phyloP scores from a whole-genome alignment of 2,329 filamentous ascomycete species.

The Dryadomyces quercus-mongolicae region DNA sequence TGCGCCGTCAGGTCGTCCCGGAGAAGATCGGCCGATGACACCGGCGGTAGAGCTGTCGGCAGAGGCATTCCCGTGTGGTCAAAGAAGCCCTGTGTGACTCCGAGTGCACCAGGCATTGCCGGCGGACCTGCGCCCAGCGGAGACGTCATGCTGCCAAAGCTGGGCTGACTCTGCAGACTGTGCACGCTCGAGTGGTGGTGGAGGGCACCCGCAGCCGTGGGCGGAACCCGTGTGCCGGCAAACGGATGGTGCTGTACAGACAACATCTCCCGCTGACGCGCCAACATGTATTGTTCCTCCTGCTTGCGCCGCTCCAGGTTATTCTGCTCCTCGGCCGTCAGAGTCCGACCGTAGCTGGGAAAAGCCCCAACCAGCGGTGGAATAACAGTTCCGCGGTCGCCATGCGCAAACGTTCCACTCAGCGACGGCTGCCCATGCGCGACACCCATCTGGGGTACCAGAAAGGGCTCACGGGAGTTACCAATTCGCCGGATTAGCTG shows the following conservation, averaged over 20 bases:
- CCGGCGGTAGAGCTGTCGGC: conserved; percentile 26
- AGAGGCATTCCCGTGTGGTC: conserved; percentile 40
- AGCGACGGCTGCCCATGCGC: conserved; percentile 65
- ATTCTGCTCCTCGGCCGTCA: conserved; percentile 97
- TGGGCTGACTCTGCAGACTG: conserved; percentile 92
- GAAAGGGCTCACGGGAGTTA: conserved; percentile 92
- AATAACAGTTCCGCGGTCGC: conserved; percentile 50
- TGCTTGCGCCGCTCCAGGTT: conserved; percentile 93
- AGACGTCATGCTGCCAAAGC: conserved; percentile 90
- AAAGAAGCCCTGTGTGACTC: conserved; percentile 54
- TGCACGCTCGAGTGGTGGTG: conserved; percentile 94
- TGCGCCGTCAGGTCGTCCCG: too few relatives aligned
- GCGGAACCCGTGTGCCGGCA: conserved; percentile 13
- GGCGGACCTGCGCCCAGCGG: conserved; percentile 50
- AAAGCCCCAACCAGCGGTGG: conserved; percentile 90
- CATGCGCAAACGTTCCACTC: conserved; percentile 33
- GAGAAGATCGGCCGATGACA: conserved; percentile 48
- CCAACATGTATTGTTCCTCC: conserved; percentile 95
- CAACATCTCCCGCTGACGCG: conserved; percentile 86
- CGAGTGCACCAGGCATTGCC: conserved; percentile 44
- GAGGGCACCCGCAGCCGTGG: conserved; percentile 33
- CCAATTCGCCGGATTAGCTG: conserved; percentile 92
- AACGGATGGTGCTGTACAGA: conserved; percentile 45
- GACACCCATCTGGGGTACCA: conserved; percentile 94
- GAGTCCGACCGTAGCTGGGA: conserved; percentile 88